phyloP scores from a whole-genome alignment of 202 grass and related monocot genomes.

The Zizania palustris region DNA sequence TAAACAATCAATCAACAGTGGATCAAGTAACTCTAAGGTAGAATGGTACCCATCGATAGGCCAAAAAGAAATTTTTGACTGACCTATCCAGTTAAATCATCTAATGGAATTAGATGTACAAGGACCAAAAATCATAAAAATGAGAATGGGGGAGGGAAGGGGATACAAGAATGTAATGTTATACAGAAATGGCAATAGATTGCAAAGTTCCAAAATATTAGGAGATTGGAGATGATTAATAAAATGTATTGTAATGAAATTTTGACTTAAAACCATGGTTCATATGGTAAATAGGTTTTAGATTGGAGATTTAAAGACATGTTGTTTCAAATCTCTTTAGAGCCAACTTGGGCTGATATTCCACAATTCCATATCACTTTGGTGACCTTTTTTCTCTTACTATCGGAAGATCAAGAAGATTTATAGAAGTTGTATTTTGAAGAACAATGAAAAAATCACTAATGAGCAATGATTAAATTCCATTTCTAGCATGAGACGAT shows the following conservation, averaged over 20 bases:
- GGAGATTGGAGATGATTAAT: no score
- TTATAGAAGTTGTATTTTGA: background rate
- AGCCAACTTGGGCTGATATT: background rate
- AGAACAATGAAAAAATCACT: conserved; percentile 8
- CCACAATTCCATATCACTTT: background rate
- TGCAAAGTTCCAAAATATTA: conserved; percentile 18
- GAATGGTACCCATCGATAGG: background rate
- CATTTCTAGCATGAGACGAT: background rate
- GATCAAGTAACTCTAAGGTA: conserved; percentile 24
- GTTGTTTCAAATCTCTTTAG: conserved; percentile 3
- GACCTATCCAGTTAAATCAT: background rate
- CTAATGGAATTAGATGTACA: background rate
- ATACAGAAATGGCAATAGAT: background rate
- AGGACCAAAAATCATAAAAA: conserved; percentile 11
- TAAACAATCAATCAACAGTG: conserved; percentile 21
- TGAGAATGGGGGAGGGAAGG: background rate
- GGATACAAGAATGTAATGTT: background rate
- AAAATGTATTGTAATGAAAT: no score
- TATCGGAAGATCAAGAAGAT: conserved; percentile 8
- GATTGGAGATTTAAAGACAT: background rate
- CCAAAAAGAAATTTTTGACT: conserved; percentile 7
- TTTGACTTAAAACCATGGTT: conserved; percentile 1
- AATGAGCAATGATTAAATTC: background rate
- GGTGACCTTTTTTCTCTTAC: background rate
- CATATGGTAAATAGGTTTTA: background rate